phyloP scores from a whole-genome alignment of 305 asterid genomes.

The Solanum hybrid region DNA sequence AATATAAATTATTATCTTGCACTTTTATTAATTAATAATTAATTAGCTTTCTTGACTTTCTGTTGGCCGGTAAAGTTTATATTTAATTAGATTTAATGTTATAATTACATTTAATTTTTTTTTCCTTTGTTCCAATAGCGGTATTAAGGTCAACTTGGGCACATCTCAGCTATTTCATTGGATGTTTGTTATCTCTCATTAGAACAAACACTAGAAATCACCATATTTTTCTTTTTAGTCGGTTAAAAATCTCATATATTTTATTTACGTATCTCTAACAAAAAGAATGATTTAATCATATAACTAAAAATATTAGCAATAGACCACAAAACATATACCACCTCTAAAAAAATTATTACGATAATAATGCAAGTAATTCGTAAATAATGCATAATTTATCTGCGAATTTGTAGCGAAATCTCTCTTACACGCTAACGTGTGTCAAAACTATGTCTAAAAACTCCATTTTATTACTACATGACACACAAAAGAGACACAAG shows the following conservation, averaged over 20 bases:
- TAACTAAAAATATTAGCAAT: neutral
- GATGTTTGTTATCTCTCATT: neutral
- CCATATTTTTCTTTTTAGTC: neutral
- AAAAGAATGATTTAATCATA: neutral
- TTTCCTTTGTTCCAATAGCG: neutral
- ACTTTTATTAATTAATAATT: neutral
- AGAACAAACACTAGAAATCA: neutral
- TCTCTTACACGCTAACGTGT: neutral
- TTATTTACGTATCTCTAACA: neutral
- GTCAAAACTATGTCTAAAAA: neutral
- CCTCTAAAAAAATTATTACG: neutral
- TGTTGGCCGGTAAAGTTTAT: neutral
- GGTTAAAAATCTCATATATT: neutral
- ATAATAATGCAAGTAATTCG: neutral
- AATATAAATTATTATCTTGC: neutral
- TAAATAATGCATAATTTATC: neutral
- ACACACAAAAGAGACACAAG: neutral
- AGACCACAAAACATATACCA: neutral
- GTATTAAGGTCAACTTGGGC: accelerated
- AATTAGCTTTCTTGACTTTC: neutral
- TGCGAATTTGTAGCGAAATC: neutral
- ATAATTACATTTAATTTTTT: too few relatives aligned
- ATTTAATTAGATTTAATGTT: neutral
- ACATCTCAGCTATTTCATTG: neutral
- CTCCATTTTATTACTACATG: neutral